phyloP scores from a whole-genome alignment of 1,284 basidiomycete species.

The Ganoderma lucidum region DNA sequence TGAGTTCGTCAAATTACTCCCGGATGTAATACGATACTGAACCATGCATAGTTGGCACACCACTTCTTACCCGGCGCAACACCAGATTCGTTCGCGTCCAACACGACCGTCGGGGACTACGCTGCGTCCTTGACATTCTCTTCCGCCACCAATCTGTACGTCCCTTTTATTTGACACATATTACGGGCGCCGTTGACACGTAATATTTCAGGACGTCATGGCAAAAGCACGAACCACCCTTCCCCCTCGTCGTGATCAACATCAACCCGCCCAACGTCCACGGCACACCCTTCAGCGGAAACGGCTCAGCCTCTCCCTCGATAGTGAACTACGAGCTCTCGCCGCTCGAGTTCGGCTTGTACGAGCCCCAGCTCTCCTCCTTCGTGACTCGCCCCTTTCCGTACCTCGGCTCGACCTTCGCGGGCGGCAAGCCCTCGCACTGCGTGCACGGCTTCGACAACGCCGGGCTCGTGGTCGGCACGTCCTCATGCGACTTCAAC shows the following conservation, averaged over 20 bases:
- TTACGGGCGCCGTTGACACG: background rate
- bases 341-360: conserved; percentile 21
- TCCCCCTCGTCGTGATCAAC: conserved; percentile 18
- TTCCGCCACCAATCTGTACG: conserved; percentile 17
- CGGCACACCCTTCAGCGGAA: conserved; percentile 14
- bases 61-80: conserved; percentile 18
- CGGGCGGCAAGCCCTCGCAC: background rate
- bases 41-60: conserved; percentile 8
- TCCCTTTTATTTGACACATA: background rate
- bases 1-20: background rate
- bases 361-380: conserved; percentile 21
- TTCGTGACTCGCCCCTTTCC: conserved; percentile 10
- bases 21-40: background rate
- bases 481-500: conserved; percentile 23
- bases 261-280: conserved; percentile 18
- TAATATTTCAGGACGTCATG: conserved; percentile 2
- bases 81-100: conserved; percentile 15
- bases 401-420: conserved; percentile 21
- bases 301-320: conserved; percentile 5
- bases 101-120: conserved; percentile 17
- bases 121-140: conserved; percentile 18
- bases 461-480: conserved; percentile 21
- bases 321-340: conserved; percentile 18
- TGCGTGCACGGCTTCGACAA: conserved; percentile 22
- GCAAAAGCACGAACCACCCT: conserved; percentile 13